These are phyloP conservation scores for Metarhizium album DNA, from an alignment of 2,329 filamentous ascomycete species.

Conservation along the genomic window DNA sequence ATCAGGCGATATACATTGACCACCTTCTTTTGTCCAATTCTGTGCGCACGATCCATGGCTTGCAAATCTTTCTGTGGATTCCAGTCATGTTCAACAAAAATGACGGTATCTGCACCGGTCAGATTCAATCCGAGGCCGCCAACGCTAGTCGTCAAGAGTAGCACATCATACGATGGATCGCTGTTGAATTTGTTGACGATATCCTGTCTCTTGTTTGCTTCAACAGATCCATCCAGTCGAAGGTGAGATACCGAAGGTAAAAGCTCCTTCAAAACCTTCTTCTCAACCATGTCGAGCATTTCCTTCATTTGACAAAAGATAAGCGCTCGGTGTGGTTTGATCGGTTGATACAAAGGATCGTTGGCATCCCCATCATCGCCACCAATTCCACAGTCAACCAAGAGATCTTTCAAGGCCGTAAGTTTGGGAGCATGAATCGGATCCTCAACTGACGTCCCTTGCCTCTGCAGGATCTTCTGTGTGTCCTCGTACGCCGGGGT, in stretches of 20 bases:
- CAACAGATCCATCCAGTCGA: constrained; percentile 86
- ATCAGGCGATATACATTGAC: constrained; percentile 98
- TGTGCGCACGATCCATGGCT: constrained; percentile 96
- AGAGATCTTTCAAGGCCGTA: constrained; percentile 74
- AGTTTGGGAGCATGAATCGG: constrained; percentile 86
- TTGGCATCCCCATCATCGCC: constrained; percentile 52
- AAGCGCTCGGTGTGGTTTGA: constrained; percentile 89
- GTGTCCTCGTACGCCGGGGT: constrained; percentile 86
- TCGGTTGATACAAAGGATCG: constrained; percentile 61
- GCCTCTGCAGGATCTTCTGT: constrained; percentile 65
- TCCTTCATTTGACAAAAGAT: constrained; percentile 99
- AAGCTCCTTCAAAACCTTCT: constrained; percentile 79
- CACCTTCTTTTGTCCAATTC: constrained; percentile 98
- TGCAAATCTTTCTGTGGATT: constrained; percentile 98
- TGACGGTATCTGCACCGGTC: constrained; percentile 95
- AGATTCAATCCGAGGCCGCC: constrained; percentile 90
- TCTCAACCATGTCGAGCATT: constrained; percentile 98
- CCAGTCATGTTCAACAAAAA: constrained; percentile 99
- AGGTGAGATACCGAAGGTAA: constrained; percentile 89
- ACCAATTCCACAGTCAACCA: constrained; percentile 98
- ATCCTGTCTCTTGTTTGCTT: constrained; percentile 86
- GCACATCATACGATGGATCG: constrained; percentile 89
- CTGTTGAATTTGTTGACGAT: constrained; percentile 99
- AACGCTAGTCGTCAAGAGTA: constrained; percentile 89
- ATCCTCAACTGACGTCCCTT: constrained; percentile 76